phyloP scores from a whole-genome alignment of 2,329 filamentous ascomycete genomes.

The Calonectria pseudoturangicola region DNA sequence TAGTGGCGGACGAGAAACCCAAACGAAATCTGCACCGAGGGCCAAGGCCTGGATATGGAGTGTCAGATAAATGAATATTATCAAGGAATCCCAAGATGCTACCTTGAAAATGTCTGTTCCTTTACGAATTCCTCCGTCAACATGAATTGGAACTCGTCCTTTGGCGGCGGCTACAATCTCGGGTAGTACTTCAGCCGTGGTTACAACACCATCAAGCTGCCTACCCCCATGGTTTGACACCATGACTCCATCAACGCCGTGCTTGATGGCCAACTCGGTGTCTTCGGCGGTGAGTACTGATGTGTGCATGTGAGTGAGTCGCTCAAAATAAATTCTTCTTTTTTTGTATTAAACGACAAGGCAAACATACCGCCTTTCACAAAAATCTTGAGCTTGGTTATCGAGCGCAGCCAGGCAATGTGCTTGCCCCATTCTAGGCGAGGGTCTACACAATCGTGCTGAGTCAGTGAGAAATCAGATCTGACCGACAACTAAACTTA shows the following conservation, averaged over 20 bases:
- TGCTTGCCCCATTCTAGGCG: slow-evolving; percentile 34
- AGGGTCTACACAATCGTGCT: background rate
- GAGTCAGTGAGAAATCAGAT: too few relatives aligned
- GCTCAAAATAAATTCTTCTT: background rate
- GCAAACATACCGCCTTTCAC: slow-evolving; percentile 33
- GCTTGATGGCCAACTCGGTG: slow-evolving; percentile 27
- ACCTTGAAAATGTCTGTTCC: slow-evolving; percentile 41
- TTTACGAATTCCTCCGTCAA: slow-evolving; percentile 38
- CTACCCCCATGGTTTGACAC: slow-evolving; percentile 38
- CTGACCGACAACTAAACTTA: background rate
- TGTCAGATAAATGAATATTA: background rate
- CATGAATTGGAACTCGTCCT: slow-evolving; percentile 34
- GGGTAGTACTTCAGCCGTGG: slow-evolving; percentile 33
- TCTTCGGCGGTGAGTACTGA: slow-evolving; percentile 35
- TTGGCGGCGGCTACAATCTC: slow-evolving; percentile 36
- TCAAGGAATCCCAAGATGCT: background rate
- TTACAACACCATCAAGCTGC: slow-evolving; percentile 35
- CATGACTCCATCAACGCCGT: slow-evolving; percentile 38
- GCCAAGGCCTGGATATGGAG: slow-evolving; percentile 24
- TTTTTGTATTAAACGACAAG: too few relatives aligned
- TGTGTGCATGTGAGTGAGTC: too few relatives aligned
- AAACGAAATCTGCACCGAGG: slow-evolving; percentile 38
- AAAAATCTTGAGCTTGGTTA: slow-evolving; percentile 37
- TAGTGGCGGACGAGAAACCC: slow-evolving; percentile 34
- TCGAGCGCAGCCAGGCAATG: slow-evolving; percentile 32